Base-by-base conservation (phyloP, 2,329 filamentous ascomycete species). In the Capronia epimyces region DNA sequence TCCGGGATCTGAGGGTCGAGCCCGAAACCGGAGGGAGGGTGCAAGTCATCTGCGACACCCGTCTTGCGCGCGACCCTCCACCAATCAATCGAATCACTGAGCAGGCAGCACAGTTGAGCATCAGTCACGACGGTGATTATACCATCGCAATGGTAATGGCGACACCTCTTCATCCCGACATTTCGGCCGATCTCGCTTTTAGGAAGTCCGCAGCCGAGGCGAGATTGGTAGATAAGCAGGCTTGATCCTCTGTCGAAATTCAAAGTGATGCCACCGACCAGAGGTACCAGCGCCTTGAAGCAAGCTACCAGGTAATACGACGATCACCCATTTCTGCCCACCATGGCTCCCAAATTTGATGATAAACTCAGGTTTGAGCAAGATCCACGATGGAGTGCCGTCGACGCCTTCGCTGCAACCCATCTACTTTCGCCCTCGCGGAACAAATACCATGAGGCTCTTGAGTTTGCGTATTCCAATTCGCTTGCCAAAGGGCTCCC, bases 91-190 rank as follows among this genome's bases (percentile, higher is more conserved):
- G 5, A n/a, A 39, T 25, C 8, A 46, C 25, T 24, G 70, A 69
- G n/a, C 77, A 81, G 58, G 72, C 81, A 43, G 88, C 83, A 12
- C 75, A 80, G 62, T 65, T 95, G 39, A 91, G 85, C 53, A 94
- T 96, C 61, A 93, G 86, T 62, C 90, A 96, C 66, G 90, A 96
- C 67, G 83, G 80, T 1, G 84, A 88, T 6, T 95, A 89, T 69
- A 89, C 89, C 22, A 63, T 73, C 60, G 73, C 72, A 29, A 72
- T 67, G 8, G 70, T 72, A 47, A 56, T 73, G 49, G 69, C 68
- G 16, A 54, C 54, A 29, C 59, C 57, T n/a, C 34, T 61, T n/a
- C 53, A 56, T 34, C 36, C 50, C 13, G 52, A 58, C 24, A 57
- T 59, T 25, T 50, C 49, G 46, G 34, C 55, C 37, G 49, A 54